Conservation (phyloP, 805 yeast species). For the Pichia eremophila region DNA sequence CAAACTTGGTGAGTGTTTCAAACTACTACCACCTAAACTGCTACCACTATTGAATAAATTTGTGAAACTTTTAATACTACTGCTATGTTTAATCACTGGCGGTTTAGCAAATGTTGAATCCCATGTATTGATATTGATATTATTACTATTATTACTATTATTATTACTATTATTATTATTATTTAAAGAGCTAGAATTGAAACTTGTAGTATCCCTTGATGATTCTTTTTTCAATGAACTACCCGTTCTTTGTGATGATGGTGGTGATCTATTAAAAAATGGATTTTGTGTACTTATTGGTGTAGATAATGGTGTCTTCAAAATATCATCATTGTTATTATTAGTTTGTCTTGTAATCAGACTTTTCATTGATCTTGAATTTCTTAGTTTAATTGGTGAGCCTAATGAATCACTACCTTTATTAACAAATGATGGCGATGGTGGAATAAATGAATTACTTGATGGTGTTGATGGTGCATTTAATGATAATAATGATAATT, state of each 20-base stretch:
- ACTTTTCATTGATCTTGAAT: conserved; percentile 3
- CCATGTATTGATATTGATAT: neutral
- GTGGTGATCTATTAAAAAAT: neutral
- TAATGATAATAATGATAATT: conserved; percentile 1
- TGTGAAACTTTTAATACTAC: conserved; percentile 2
- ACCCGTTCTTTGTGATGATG: neutral
- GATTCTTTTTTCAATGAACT: neutral
- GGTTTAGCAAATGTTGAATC: neutral
- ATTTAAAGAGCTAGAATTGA: neutral
- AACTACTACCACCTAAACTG: neutral
- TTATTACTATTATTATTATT: neutral
- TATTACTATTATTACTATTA: neutral
- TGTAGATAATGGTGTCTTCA: neutral
- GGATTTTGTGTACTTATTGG: neutral
- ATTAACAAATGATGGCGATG: conserved; percentile 7
- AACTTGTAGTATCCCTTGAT: neutral
- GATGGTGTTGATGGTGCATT: neutral
- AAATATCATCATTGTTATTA: neutral
- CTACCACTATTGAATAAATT: conserved; percentile 7
- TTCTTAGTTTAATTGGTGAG: conserved; percentile 6
- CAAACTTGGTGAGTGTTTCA: neutral
- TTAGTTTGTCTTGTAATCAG: neutral
- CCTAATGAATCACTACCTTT: neutral
- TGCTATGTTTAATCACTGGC: conserved; percentile 2
- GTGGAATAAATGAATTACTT: conserved; percentile 5